These are phyloP conservation scores for Theobroma grandiflorum DNA, from an alignment of 441 rosid species.

Conservation along the genomic window DNA sequence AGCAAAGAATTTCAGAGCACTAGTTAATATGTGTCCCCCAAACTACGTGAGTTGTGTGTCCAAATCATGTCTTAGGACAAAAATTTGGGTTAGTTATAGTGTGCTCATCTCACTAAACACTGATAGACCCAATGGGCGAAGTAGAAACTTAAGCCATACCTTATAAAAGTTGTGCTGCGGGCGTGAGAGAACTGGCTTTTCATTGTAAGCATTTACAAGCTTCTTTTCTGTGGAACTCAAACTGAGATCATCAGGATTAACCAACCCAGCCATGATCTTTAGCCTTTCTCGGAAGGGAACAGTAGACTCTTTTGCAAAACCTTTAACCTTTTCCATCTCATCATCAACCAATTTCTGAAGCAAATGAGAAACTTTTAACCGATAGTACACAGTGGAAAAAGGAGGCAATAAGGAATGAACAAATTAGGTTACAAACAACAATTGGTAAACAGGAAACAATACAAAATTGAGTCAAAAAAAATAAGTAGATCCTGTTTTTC, in stretches of 20 bases:
- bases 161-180: conserved; percentile 85
- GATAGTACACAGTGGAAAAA: neutral
- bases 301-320: conserved; percentile 77
- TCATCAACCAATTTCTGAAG: conserved; percentile 82
- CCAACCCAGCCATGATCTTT: conserved; percentile 82
- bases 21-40: neutral
- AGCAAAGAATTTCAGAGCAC: neutral
- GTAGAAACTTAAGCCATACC: conserved; percentile 38
- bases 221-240: conserved; percentile 82
- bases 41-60: neutral
- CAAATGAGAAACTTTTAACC: conserved; percentile 10
- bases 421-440: neutral
- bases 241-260: conserved; percentile 83
- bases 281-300: conserved; percentile 94
- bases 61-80: neutral
- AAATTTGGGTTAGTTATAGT: neutral
- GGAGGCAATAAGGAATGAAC: neutral
- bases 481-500: neutral
- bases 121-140: neutral
- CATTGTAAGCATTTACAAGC: conserved; percentile 81
- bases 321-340: conserved; percentile 88
- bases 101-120: neutral
- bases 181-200: conserved; percentile 94
- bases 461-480: neutral
- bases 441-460: neutral